These are phyloP conservation scores for Senecio squalidus DNA, from an alignment of 140 eudicot genomes.

Conservation along the genomic window DNA sequence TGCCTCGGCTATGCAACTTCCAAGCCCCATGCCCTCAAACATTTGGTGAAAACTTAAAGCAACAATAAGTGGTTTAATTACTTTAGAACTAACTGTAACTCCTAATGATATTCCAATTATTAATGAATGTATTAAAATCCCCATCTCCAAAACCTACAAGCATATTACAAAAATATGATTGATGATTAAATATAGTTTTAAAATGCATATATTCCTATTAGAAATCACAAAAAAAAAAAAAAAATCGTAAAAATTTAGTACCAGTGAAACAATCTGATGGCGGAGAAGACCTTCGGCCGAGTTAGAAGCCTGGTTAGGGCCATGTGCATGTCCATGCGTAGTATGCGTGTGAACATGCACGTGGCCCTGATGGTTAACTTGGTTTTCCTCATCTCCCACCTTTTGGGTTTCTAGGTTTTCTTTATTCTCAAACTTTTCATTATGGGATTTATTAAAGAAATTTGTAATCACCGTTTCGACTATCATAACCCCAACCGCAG, in stretches of 20 bases:
- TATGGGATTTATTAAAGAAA: conserved; percentile 20
- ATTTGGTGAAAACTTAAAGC: conserved; percentile 69
- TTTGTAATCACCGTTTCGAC: conserved; percentile 37
- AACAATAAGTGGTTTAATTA: conserved; percentile 58
- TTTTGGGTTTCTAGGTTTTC: background rate
- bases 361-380: background rate
- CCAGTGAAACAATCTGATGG: conserved; percentile 47
- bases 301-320: background rate
- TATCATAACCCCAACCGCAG: conserved; percentile 31
- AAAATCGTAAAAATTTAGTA: conserved; percentile 10
- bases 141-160: conserved; percentile 57
- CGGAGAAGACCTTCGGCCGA: conserved; percentile 18
- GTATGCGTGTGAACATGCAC: conserved; percentile 35
- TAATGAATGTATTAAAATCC: conserved; percentile 59
- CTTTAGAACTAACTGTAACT: conserved; percentile 40
- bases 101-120: conserved; percentile 66
- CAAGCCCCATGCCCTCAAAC: conserved; percentile 75
- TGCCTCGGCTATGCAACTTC: conserved; percentile 66
- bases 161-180: too few species aligned
- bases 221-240: background rate
- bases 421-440: background rate
- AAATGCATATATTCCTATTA: too few species aligned
- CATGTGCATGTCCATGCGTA: conserved; percentile 38
- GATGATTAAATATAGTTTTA: background rate
- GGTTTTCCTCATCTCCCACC: conserved; percentile 25